Evolutionary conservation across 345 rosid genomes (phyloP).

Genomic region (Rhodomyrtus tomentosa): DNA sequence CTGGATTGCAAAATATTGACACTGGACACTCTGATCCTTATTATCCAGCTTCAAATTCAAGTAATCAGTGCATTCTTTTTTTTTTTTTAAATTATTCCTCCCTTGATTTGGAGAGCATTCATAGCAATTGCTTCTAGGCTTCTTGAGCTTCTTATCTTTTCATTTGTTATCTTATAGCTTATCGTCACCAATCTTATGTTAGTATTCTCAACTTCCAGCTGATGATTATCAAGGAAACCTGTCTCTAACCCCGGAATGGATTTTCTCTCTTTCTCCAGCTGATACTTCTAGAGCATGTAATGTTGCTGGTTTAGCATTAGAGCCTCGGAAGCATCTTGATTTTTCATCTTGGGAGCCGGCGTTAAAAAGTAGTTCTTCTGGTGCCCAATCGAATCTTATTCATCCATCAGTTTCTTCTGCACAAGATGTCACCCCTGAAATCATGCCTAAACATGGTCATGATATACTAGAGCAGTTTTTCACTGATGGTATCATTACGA

Average conservation of each 20-base stretch:
- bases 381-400: slow-evolving; percentile 28
- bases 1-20: slow-evolving; percentile 25
- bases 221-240: slow-evolving; percentile 44
- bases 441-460: slow-evolving; percentile 27
- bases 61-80: slow-evolving; percentile 17
- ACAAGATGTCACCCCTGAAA: slow-evolving; percentile 11
- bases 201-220: slow-evolving; percentile 12
- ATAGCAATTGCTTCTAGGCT: background rate
- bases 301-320: slow-evolving; percentile 31
- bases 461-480: slow-evolving; percentile 37
- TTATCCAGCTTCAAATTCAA: slow-evolving; percentile 25
- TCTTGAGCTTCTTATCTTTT: background rate
- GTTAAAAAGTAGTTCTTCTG: slow-evolving; percentile 30
- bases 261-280: slow-evolving; percentile 19
- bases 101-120: background rate
- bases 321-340: slow-evolving; percentile 36
- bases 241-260: slow-evolving; percentile 15
- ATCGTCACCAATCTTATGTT: background rate
- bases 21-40: slow-evolving; percentile 29
- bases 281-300: slow-evolving; percentile 21
- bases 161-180: background rate
- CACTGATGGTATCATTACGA: slow-evolving; percentile 17
- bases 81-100: background rate
- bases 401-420: slow-evolving; percentile 16
- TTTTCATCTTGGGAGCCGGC: slow-evolving; percentile 59